Base-by-base conservation (phyloP, 768 basidiomycete species). In the Nidula microcarpa region DNA sequence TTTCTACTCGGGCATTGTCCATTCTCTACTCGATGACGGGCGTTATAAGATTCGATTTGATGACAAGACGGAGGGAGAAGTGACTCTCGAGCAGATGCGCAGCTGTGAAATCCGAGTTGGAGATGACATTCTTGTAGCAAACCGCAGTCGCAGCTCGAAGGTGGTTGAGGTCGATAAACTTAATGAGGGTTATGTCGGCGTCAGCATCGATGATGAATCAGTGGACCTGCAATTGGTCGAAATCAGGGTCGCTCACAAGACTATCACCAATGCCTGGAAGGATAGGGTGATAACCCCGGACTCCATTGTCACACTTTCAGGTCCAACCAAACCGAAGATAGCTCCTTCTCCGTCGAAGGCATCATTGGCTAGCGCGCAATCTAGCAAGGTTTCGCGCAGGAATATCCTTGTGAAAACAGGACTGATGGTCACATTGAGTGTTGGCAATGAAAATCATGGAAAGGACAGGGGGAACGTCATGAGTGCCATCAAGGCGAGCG, bases 1-100 rank as follows among this genome's bases (percentile, higher is more conserved):
- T 58, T 92, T 76, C 67, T 87, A 84, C 62, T 66, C 81, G 14
- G 91, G 88, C 13, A 73, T 67, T 35, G 74, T 88, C 30, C 62
- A 81, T 50, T 70, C 73, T 14, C 57, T 64, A 49, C 52, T 57
- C 18, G 60, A 45, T 23, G 62, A 62, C 30, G 62, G 60, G 33
- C 63, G 60, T 3, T 86, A 81, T 64, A 49, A 60, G 30, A 65
- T 93, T 58, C 68, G 70, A n/a, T 93, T 91, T 62, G 89, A 91
- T 60, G 90, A 92, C 61, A 68, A 62, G 2, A 77, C 76, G 1
- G 65, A 75, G 16, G 77, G 70, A 16, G 62, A 62, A 1, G 72
- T 90, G 36, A 74, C 71, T 32, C 57, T 81, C 13, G 72, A 76
- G 18, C 72, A 82, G 36, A 72, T 92, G 62, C 82, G 89, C 33